Percentiles rank a stretch among this genome's conserved stretches.
phyloP scores from a whole-genome alignment of 1,139 yeast genomes.

The Candida pseudocylindracea region DNA sequence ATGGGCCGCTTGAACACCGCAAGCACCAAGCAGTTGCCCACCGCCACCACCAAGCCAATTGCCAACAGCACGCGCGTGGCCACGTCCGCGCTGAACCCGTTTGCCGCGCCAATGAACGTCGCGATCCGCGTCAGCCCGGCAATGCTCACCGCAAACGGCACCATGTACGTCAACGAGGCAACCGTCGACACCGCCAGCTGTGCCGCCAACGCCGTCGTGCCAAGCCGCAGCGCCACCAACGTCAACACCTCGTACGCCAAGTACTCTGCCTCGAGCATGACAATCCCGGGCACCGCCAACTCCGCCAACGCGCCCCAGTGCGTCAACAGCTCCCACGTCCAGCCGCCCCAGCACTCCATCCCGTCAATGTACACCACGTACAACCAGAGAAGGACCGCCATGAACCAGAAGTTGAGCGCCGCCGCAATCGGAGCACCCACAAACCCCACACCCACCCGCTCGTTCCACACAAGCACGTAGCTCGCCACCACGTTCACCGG shows the following conservation, averaged over 20 bases:
- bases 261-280: constrained; percentile 58
- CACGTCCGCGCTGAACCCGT: constrained; percentile 33
- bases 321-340: constrained; percentile 19
- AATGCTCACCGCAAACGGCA: constrained; percentile 77
- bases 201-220: constrained; percentile 68
- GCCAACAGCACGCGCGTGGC: constrained; percentile 44
- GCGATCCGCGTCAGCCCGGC: constrained; percentile 80
- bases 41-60: constrained; percentile 36
- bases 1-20: constrained; percentile 28
- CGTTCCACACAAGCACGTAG: constrained; percentile 63
- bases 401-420: constrained; percentile 47
- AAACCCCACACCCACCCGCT: constrained; percentile 34
- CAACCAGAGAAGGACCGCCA: constrained; percentile 27
- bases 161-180: constrained; percentile 62
- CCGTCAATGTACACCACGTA: constrained; percentile 43
- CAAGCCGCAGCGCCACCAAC: constrained; percentile 54
- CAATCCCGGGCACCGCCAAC: constrained; percentile 49
- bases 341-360: constrained; percentile 51
- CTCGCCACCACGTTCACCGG: constrained; percentile 56
- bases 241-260: constrained; percentile 56
- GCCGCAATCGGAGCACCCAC: constrained; percentile 60
- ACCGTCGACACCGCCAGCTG: constrained; percentile 74
- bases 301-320: constrained; percentile 39
- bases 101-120: constrained; percentile 65
- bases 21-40: constrained; percentile 28